Base-by-base conservation (phyloP, 768 basidiomycete genomes). In the Thelephora ganbajun region DNA sequence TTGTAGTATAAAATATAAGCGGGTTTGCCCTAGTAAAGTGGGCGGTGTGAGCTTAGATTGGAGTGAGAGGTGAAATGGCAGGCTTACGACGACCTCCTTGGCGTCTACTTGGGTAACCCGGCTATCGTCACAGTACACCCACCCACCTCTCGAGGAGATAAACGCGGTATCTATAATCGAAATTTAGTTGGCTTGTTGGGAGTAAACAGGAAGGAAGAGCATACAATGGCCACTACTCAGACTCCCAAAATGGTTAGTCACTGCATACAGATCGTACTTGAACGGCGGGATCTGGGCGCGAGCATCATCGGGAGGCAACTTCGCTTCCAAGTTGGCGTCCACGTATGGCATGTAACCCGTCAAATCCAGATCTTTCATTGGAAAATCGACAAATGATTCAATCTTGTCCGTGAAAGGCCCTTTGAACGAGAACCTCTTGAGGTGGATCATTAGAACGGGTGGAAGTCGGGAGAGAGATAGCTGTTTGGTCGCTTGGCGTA, bases 371-470 rank as follows among this genome's bases (percentile, higher is more conserved):
- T 62, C 61, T 43, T 69, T 67, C 22, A 77, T 61, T 5, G 94
- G 94, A 65, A 88, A 99, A 52, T 96, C 88, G 36, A 98, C 86
- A 52, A 81, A 77, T 1, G 93, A 96, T 63, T 98, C 93, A 46
- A 98, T 79, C 68, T 97, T 97, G 68, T 97, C 92, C 33, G 88
- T 92, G 63, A 94, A 96, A 2, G 79, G 80, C 1, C 91, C 91
- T 53, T 89, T 85, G 54, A 81, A 79, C 46, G 87, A 86, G 68
- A 96, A 96, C 37, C 92, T 79, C 60, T 96, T 96, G 35, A 96
- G 71, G 57, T 93, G 89, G 53, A 96, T 88, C 54, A 96, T 69
- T 13, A 99, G 72, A 35, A 99, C 80, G 0, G 94, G 93, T 0
- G 94, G 94, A 11, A 98, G 72, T 14, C 96, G 86, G 3, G 94